phyloP scores from a whole-genome alignment of 2,329 filamentous ascomycete genomes.

The Fusarium bulbicola region DNA sequence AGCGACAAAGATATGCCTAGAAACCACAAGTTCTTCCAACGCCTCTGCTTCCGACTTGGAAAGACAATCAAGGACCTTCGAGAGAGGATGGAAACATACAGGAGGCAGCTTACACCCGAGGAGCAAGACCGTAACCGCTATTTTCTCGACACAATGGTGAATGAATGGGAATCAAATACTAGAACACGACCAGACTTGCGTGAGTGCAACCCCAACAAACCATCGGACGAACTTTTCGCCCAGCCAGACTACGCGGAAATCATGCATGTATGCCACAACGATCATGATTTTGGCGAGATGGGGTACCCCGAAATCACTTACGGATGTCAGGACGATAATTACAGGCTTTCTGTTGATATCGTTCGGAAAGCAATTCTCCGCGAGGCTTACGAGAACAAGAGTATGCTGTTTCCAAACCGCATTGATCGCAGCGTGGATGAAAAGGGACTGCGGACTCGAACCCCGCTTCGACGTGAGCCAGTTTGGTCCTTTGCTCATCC shows the following conservation, averaged over 20 bases:
- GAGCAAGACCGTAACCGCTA: constrained; percentile 13
- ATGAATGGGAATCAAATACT: constrained; percentile 28
- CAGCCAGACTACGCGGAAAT: constrained; percentile 43
- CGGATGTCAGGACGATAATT: constrained; percentile 12
- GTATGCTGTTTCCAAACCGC: constrained; percentile 53
- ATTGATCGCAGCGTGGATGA: constrained; percentile 34
- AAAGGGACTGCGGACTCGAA: constrained; percentile 12
- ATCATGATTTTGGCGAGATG: constrained; percentile 13
- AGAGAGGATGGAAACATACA: not conserved
- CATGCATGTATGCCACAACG: constrained; percentile 46
- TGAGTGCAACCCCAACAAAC: constrained; percentile 8
- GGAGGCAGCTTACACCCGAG: constrained; percentile 10
- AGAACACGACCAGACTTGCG: constrained; percentile 26
- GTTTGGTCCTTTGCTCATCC: constrained; percentile 47
- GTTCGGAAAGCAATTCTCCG: constrained; percentile 53
- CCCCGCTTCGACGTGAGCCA: constrained; percentile 41
- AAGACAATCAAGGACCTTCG: constrained; percentile 41
- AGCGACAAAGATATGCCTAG: constrained; percentile 1
- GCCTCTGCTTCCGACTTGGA: constrained; percentile 53
- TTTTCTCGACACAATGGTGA: constrained; percentile 21
- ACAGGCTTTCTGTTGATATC: constrained; percentile 30
- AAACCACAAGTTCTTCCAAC: constrained; percentile 32
- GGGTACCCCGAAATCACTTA: constrained; percentile 4
- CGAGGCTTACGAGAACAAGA: constrained; percentile 55
- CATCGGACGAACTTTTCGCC: not conserved